These are phyloP conservation scores for Tilletiopsis washingtonensis DNA, from an alignment of 1,284 basidiomycete species.

Conservation along the genomic window DNA sequence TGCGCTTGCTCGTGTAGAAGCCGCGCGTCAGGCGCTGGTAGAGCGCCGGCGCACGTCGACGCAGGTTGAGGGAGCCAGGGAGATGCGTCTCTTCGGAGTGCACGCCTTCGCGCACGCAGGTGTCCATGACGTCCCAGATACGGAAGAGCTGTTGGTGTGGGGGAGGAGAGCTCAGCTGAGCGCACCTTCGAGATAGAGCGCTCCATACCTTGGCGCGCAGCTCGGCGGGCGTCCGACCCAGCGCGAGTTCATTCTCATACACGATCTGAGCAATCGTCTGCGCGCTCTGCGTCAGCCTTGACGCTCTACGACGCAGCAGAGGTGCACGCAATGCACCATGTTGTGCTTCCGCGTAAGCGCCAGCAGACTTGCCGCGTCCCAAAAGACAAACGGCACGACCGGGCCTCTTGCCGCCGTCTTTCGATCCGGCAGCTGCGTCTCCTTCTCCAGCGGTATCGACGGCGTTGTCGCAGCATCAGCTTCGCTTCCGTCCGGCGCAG, in stretches of 20 bases:
- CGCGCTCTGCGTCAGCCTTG: background rate
- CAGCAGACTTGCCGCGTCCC: constrained; percentile 68
- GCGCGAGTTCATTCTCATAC: constrained; percentile 75
- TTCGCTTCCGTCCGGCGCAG: background rate
- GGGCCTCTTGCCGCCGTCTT: constrained; percentile 5
- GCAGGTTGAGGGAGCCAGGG: constrained; percentile 63
- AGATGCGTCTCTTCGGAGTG: constrained; percentile 67
- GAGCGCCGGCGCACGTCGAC: constrained; percentile 31
- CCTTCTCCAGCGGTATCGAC: background rate
- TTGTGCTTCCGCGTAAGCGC: constrained; percentile 74
- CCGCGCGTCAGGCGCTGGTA: constrained; percentile 78
- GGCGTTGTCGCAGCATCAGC: background rate
- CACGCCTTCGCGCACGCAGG: constrained; percentile 80
- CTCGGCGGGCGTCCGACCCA: constrained; percentile 31
- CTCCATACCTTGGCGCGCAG: constrained; percentile 11
- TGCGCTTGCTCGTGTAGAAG: constrained; percentile 49
- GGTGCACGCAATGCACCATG: constrained; percentile 49
- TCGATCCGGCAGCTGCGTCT: background rate
- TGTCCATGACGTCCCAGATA: constrained; percentile 90
- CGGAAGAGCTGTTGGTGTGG: constrained; percentile 7
- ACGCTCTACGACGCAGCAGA: background rate
- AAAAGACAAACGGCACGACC: constrained; percentile 73
- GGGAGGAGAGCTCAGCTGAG: background rate
- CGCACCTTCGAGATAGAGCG: background rate
- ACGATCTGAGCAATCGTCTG: constrained; percentile 56